Conservation (phyloP, 176 grass and related monocot species). For the Phoenix dactylifera region DNA sequence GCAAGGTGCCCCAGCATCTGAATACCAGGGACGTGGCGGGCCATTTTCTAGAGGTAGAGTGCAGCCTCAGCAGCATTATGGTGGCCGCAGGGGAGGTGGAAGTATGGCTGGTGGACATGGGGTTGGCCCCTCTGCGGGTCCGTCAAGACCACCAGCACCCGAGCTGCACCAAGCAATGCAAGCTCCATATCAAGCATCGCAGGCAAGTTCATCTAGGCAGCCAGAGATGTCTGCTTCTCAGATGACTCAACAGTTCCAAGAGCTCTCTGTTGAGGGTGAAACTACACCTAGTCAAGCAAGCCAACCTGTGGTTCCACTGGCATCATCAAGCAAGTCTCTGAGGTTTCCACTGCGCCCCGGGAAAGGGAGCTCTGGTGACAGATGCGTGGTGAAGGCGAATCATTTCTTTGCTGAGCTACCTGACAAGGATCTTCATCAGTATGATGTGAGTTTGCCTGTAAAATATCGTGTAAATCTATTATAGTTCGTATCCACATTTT, state of each 20-base stretch:
- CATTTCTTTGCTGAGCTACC: constrained; percentile 88
- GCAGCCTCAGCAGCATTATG: constrained; percentile 24
- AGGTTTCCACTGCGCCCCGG: constrained; percentile 73
- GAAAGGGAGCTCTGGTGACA: constrained; percentile 49
- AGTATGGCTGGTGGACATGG: constrained; percentile 19
- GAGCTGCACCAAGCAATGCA: constrained; percentile 99
- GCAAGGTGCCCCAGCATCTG: constrained; percentile 13
- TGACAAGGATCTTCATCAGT: constrained; percentile 85
- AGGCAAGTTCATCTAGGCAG: constrained; percentile 23
- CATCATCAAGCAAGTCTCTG: constrained; percentile 33
- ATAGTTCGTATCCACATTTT: neutral
- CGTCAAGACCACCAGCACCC: constrained; percentile 48
- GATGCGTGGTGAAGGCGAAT: constrained; percentile 82
- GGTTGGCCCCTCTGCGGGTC: constrained; percentile 13
- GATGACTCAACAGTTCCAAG: constrained; percentile 25
- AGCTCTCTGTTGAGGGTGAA: constrained; percentile 37
- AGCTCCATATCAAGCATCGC: constrained; percentile 33
- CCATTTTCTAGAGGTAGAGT: constrained; percentile 19
- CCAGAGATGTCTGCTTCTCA: constrained; percentile 10
- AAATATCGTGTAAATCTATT: neutral
- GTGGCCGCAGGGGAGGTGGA: constrained; percentile 13
- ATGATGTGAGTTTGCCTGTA: constrained; percentile 54
- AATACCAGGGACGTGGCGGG: constrained; percentile 1
- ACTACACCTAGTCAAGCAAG: constrained; percentile 22
- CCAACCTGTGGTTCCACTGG: constrained; percentile 12